These are phyloP conservation scores for Syzygium malaccense DNA, from an alignment of 441 rosid genomes.

Conservation along the genomic window DNA sequence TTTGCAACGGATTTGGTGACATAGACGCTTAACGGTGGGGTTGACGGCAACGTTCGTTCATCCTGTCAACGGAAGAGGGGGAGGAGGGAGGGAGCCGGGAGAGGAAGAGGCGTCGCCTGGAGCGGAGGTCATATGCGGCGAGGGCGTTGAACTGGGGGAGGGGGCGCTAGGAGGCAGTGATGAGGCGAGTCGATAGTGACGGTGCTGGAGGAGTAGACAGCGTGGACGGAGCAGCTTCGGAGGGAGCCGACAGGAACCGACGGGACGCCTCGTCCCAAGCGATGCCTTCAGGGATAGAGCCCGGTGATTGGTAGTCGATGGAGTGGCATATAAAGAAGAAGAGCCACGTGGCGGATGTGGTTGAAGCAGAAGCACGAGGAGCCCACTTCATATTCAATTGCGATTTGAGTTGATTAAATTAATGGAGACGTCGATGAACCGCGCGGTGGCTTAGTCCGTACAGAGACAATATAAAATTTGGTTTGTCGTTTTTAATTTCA, in stretches of 20 bases:
- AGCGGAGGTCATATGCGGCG: conserved; percentile 63
- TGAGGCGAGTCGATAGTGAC: conserved; percentile 36
- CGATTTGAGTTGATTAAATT: no score
- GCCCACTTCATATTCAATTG: no score
- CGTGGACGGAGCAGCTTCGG: conserved; percentile 34
- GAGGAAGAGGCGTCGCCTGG: conserved; percentile 43
- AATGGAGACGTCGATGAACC: no score
- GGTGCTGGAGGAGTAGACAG: conserved; percentile 75
- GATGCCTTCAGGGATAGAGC: conserved; percentile 54
- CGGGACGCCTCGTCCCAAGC: conserved; percentile 48
- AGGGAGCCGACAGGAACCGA: conserved; percentile 77
- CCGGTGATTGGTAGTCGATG: conserved; percentile 50
- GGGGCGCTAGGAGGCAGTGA: conserved; percentile 67
- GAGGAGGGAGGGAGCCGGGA: conserved; percentile 27
- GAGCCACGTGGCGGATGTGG: no score
- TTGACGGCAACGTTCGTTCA: conserved; percentile 60
- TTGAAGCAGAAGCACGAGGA: no score
- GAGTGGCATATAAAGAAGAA: conserved; percentile 14
- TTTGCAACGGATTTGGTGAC: conserved; percentile 55
- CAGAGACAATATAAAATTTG: no score
- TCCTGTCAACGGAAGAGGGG: neutral
- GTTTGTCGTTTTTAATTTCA: neutral
- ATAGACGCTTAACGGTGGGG: conserved; percentile 57
- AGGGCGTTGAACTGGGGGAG: conserved; percentile 66
- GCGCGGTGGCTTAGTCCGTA: no score